Percentiles rank a stretch among this genome's conserved stretches.
These are phyloP conservation scores for Albifimbria verrucaria DNA, from an alignment of 2,329 filamentous ascomycete genomes.

Conservation along the genomic window DNA sequence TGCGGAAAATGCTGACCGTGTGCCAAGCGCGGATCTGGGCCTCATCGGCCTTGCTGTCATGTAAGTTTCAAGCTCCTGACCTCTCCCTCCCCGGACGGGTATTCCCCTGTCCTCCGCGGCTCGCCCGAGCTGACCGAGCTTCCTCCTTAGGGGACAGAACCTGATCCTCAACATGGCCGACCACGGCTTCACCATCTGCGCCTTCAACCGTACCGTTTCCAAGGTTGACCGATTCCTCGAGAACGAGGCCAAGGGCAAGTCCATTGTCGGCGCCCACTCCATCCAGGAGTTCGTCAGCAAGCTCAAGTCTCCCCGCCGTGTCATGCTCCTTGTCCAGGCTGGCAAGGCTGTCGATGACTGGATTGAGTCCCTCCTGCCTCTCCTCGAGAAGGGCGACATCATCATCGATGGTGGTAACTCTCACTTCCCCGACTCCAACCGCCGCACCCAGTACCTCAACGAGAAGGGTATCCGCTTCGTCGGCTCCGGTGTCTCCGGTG, in stretches of 20 bases:
- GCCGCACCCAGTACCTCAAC: conserved; percentile 84
- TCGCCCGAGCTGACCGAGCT: conserved; percentile 11
- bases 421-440: conserved; percentile 98
- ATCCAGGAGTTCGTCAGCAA: conserved; percentile 93
- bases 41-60: conserved; percentile 92
- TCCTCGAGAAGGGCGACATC: conserved; percentile 85
- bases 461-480: conserved; percentile 92
- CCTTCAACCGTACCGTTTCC: conserved; percentile 96
- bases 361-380: conserved; percentile 89
- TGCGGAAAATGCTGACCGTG: conserved; percentile 53
- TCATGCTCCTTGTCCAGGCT: conserved; percentile 99
- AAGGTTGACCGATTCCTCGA: conserved; percentile 95
- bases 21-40: conserved; percentile 77
- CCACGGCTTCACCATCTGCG: conserved; percentile 93
- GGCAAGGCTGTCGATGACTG: conserved; percentile 98
- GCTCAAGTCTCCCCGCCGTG: conserved; percentile 93
- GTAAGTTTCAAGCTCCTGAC: conserved; percentile 43
- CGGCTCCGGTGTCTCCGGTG: conserved; percentile 95
- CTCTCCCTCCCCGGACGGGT: no score
- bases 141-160: conserved; percentile 64
- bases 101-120: conserved; percentile 2
- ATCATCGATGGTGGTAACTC: conserved; percentile 99
- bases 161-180: conserved; percentile 87
- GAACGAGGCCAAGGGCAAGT: conserved; percentile 93
- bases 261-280: conserved; percentile 88